Percentiles rank a stretch among this genome's conserved stretches.
Evolutionary conservation across 345 rosid species (phyloP).

Genomic region (Gossypium longicalyx): DNA sequence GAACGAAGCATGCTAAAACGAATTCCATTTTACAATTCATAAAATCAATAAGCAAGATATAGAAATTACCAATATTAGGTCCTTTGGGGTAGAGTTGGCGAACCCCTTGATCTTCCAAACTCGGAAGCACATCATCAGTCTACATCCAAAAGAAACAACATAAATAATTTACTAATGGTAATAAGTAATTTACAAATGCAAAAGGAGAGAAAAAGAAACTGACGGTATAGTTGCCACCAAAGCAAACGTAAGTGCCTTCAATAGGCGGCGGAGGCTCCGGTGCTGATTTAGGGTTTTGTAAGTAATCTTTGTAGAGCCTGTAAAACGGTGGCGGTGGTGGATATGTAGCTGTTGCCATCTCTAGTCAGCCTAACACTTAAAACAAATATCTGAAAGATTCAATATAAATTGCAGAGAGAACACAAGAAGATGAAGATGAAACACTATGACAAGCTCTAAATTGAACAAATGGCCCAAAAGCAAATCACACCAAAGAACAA

Average conservation of each 20-base stretch:
- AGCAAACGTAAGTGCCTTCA: slow-evolving; percentile 72
- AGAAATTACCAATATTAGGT: slow-evolving; percentile 52
- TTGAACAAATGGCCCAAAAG: not conserved
- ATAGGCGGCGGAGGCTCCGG: slow-evolving; percentile 79
- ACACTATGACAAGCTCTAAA: not conserved
- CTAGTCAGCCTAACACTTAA: not conserved
- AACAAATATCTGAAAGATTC: not conserved
- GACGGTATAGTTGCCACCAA: slow-evolving; percentile 72
- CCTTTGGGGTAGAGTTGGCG: slow-evolving; percentile 72
- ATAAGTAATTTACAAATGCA: not conserved
- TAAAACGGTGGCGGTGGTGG: slow-evolving; percentile 94
- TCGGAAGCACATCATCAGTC: slow-evolving; percentile 87
- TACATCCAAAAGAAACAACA: slow-evolving; percentile 16
- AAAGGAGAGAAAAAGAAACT: not conserved
- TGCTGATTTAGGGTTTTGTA: slow-evolving; percentile 56
- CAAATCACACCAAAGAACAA: not conserved
- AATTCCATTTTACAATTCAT: not conserved
- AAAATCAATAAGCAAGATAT: not conserved
- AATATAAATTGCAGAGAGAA: not conserved
- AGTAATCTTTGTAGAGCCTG: slow-evolving; percentile 83
- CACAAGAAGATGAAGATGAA: not conserved
- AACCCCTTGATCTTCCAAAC: slow-evolving; percentile 88
- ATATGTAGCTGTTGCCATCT: slow-evolving; percentile 83
- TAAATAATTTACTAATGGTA: not conserved
- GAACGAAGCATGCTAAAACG: not conserved